These are phyloP conservation scores for Adansonia rubrostipa DNA, from an alignment of 441 rosid species.

Conservation along the genomic window DNA sequence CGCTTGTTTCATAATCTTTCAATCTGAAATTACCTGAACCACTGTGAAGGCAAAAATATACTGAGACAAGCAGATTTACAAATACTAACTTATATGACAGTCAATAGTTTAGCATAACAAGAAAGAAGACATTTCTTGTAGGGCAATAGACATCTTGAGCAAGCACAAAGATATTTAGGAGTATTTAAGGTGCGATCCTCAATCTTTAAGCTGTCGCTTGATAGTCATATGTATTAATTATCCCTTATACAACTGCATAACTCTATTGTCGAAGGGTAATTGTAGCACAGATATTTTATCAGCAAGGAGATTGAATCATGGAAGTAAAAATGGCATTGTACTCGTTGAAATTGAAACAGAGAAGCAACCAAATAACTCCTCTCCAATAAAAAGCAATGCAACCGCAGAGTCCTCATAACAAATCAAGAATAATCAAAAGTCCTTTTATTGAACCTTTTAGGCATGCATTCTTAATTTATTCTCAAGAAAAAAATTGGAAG, in stretches of 20 bases:
- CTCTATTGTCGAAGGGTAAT: not conserved
- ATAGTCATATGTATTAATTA: conserved; percentile 2
- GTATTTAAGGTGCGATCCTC: not conserved
- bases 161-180: not conserved
- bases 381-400: not conserved
- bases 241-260: not conserved
- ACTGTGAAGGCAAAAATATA: conserved; percentile 46
- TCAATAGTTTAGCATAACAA: not conserved
- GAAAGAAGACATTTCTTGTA: conserved; percentile 22
- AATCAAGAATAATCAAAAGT: not conserved
- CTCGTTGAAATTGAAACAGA: not conserved
- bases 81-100: not conserved
- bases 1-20: conserved; percentile 80
- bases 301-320: not conserved
- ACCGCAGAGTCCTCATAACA: not conserved
- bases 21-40: conserved; percentile 74
- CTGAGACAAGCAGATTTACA: not conserved
- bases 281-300: conserved; percentile 8
- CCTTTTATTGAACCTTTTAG: conserved; percentile 17
- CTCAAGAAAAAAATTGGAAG: conserved; percentile 11
- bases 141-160: not conserved
- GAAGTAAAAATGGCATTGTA: not conserved
- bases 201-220: not conserved
- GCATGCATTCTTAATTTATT: not conserved
- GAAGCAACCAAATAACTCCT: not conserved